phyloP scores from a whole-genome alignment of 169 alveolate genomes.

The Plasmodium berghei region DNA sequence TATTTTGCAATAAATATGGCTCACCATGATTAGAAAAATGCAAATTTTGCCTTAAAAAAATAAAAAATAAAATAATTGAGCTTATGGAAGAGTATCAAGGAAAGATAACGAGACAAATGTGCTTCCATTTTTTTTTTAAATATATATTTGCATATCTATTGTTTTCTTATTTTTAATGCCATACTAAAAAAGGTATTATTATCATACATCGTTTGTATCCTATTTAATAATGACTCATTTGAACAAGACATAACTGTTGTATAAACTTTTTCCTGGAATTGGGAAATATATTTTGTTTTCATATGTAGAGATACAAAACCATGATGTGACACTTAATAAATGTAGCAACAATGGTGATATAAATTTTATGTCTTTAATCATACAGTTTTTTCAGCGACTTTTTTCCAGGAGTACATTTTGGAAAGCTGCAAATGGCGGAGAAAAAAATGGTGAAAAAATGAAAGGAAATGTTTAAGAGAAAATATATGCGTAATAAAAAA shows the following conservation, averaged over 20 bases:
- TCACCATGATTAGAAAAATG: conserved; percentile 61
- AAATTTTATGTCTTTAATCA: too few relatives aligned
- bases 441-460: not conserved
- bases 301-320: too few relatives aligned
- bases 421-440: conserved; percentile 40
- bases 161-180: too few relatives aligned
- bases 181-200: conserved; percentile 70
- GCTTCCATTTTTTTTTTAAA: too few relatives aligned
- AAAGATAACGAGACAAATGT: not conserved
- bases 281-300: too few relatives aligned
- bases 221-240: conserved; percentile 28
- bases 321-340: too few relatives aligned
- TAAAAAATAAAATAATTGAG: not conserved
- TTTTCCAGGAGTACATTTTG: conserved; percentile 85
- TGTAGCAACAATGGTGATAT: too few relatives aligned
- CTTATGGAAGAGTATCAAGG: not conserved
- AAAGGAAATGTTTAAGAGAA: not conserved
- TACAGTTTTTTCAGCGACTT: conserved; percentile 79
- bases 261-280: conserved; percentile 67
- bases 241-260: conserved; percentile 47
- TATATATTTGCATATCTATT: too few relatives aligned
- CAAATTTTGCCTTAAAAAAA: conserved; percentile 34
- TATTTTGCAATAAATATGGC: conserved; percentile 39
- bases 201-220: conserved; percentile 44
- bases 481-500: not conserved